Percentiles rank a stretch among this genome's conserved stretches.
These are phyloP conservation scores for Fusarium begoniae DNA, from an alignment of 2,329 filamentous ascomycete genomes.

Conservation along the genomic window DNA sequence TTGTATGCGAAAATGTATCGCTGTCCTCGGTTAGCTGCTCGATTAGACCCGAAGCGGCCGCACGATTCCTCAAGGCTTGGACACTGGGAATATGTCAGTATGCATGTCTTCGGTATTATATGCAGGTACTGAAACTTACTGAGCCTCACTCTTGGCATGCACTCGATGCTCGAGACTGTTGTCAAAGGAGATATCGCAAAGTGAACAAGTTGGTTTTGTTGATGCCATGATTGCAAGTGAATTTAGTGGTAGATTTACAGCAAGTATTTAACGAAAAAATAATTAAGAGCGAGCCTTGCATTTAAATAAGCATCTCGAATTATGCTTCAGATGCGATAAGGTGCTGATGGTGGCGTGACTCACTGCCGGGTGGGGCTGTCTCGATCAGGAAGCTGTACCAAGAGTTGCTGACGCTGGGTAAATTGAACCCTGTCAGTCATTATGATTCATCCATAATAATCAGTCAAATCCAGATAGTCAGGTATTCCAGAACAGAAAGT, in stretches of 20 bases:
- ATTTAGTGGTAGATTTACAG: not conserved
- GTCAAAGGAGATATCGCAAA: constrained; percentile 6
- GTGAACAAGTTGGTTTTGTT: not conserved
- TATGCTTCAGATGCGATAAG: not conserved
- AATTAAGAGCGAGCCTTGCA: not conserved
- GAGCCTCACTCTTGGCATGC: constrained; percentile 13
- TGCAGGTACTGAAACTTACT: not conserved
- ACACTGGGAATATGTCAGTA: not conserved
- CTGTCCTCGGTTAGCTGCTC: not conserved
- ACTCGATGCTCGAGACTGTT: constrained; percentile 7
- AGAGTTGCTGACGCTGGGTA: not conserved
- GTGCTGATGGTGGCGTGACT: constrained; percentile 2
- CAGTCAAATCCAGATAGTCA: not conserved
- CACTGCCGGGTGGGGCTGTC: not conserved
- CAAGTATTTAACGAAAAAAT: not conserved
- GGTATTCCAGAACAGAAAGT: not conserved
- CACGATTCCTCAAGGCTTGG: not conserved
- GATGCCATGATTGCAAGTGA: not conserved
- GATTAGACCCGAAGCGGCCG: not conserved
- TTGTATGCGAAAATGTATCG: not conserved
- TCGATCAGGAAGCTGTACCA: constrained; percentile 4
- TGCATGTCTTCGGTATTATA: fast-evolving
- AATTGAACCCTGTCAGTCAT: not conserved
- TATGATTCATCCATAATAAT: not conserved
- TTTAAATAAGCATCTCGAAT: not conserved